Conservation (phyloP, 1,284 basidiomycete species). For the Thecaphora thlaspeos region DNA sequence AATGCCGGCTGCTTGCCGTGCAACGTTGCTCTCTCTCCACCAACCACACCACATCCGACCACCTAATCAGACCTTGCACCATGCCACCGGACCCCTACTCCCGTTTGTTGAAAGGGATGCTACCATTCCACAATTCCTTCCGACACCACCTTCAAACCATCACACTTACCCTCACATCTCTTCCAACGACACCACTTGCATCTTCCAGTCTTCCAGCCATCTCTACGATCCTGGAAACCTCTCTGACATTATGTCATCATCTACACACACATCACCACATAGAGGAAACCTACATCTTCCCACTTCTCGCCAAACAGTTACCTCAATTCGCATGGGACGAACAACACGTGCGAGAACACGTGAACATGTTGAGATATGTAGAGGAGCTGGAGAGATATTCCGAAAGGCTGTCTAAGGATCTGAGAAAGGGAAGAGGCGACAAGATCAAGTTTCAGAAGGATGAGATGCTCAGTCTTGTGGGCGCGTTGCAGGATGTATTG, state of each 20-base stretch:
- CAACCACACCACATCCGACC: too few relatives aligned
- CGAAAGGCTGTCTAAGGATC: conserved; percentile 1
- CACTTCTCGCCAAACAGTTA: conserved; percentile 36
- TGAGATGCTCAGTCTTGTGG: too few relatives aligned
- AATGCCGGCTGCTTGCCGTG: too few relatives aligned
- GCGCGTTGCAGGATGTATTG: too few relatives aligned
- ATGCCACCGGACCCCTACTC: conserved; percentile 30
- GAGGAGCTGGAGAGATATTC: conserved; percentile 20
- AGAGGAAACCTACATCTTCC: conserved; percentile 50
- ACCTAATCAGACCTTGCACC: too few relatives aligned
- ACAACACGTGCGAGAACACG: conserved; percentile 37
- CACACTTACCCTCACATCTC: conserved; percentile 9
- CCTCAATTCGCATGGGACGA: conserved; percentile 36
- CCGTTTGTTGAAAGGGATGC: conserved; percentile 37
- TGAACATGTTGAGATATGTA: conserved; percentile 26
- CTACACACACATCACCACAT: conserved; percentile 49
- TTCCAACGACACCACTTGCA: not conserved
- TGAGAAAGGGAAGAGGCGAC: conserved; percentile 14
- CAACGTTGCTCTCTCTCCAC: too few relatives aligned
- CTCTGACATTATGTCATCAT: conserved; percentile 10
- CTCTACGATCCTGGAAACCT: conserved; percentile 16
- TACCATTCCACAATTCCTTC: conserved; percentile 42
- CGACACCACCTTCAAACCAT: conserved; percentile 21
- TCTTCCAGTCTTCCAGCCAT: conserved; percentile 2
- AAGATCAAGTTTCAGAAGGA: too few relatives aligned